Evolutionary conservation across 2,329 filamentous ascomycete species (phyloP), one percentile per base, ranked within the genome.

Genomic region (Cadophora sp.): DNA sequence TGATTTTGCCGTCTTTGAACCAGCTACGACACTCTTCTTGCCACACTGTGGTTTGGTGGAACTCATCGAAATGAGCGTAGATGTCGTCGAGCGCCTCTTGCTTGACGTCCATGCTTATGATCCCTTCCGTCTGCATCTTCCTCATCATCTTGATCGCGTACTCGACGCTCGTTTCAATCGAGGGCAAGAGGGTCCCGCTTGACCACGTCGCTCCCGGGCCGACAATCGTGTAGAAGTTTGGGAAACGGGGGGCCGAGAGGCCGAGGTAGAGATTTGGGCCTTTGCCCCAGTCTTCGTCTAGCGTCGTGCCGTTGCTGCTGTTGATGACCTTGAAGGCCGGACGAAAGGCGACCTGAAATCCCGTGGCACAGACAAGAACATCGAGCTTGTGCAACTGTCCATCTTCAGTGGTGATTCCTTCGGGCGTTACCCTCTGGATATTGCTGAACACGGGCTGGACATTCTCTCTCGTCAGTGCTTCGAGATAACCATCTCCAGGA

Each of bases 331-430:
- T 6, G n/a, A 75, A 78, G 5, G 69, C 69, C 7, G 76, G 76
- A 7, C 70, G 67, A 68, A 73, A 77, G 56, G 73, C 73, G 16
- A 78, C 76, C 59, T 78, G 72, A 62, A 77, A 78, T 3, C 77
- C 75, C 7, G 76, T 78, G 29, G 77, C 78, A 62, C 76, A 78
- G 22, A 81, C 74, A 0, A 82, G 71, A n/a, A 75, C 72, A 68
- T 82, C 80, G 56, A 80, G 62, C 16, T 70, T 64, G 62, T 70
- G 68, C 6, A 66, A 43, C 71, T 71, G 63, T 72, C 81, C 82
- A 67, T 83, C 81, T 19, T 73, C 78, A 14, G 81, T 81, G 0
- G 83, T 74, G 0, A 83, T 79, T 0, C 83, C 83, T 5, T 80
- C 80, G 62, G 81, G 79, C 0, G 82, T 83, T 69, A 83, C 79